Base-by-base conservation (phyloP, 2,329 filamentous ascomycete genomes). In the Blastomyces silverae region DNA sequence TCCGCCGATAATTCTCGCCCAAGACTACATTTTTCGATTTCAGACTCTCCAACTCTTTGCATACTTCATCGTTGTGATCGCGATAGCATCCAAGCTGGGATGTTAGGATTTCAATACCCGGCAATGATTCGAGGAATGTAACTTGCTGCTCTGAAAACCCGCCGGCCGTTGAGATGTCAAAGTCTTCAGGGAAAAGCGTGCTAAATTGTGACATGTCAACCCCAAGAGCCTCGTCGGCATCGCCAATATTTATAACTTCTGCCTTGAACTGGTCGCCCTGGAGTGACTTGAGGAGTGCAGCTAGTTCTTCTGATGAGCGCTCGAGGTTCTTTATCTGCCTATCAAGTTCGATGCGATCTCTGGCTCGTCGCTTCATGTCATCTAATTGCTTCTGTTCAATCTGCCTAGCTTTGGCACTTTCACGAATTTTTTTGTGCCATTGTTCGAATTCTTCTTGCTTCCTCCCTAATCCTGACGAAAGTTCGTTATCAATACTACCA, bases 401-500 rank as follows among this genome's bases (percentile, higher is more conserved):
- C 69, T 89, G 87, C 42, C 96, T 85, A 67, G 90, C 86, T 25
- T 88, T 84, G 1, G 92, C 94, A 1, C 91, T 88, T 64, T 90
- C 88, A 60, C 91, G 89, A 62, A 99, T 87, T 34, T 89, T 87
- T 53, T 85, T 81, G 76, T 97, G 93, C 46, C 95, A 86, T 20
- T 87, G 83, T 73, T 97, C 92, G 63, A 97, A 88, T 39, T 87
- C 84, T 61, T 88, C 83, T 78, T 97, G 92, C 74, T 96, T 96
- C 56, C 88, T 83, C 70, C 88, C 89, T 68, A 96, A 86, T 74
- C 93, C 90, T 60, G 86, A 82, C 64, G 90, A 88, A 74, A 97
- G 93, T 56, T 91, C 87, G 55, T 87, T 83, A 61, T 92, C 87
- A 5, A 92, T 90, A 70, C 92, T 87, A 55, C 86, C 87, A 28